A percentile compares a stretch with the other conserved stretches of the same genome.
phyloP scores from a whole-genome alignment of 2,329 filamentous ascomycete genomes.

The Ceratocystis eucalypticola region DNA sequence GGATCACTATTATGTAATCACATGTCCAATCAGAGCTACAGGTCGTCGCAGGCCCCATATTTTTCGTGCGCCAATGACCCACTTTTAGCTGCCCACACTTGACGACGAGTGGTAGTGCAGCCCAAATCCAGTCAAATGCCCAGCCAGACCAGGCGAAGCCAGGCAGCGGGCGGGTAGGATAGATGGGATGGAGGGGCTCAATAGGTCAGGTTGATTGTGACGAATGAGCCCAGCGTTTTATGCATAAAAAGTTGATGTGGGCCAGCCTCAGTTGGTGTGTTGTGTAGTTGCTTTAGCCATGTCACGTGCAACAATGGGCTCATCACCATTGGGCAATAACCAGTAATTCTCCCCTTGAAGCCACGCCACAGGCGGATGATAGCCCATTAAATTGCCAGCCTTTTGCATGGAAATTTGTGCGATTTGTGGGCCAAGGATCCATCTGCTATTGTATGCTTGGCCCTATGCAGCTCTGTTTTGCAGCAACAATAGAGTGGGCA shows the following conservation, averaged over 20 bases:
- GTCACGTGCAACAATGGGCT: too few relatives aligned
- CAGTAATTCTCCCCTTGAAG: too few relatives aligned
- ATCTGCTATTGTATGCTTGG: not conserved
- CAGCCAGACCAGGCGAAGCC: not conserved
- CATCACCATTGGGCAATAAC: too few relatives aligned
- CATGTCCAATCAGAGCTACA: slow-evolving; percentile 5
- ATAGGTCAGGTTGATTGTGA: not conserved
- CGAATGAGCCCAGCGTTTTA: too few relatives aligned
- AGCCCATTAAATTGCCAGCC: not conserved
- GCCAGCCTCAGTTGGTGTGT: too few relatives aligned
- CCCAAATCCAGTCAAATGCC: not conserved
- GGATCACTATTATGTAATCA: slow-evolving; percentile 9
- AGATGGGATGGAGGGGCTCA: not conserved
- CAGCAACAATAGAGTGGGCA: not conserved
- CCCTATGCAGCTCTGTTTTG: not conserved
- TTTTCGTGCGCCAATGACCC: slow-evolving; percentile 16
- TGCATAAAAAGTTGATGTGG: too few relatives aligned
- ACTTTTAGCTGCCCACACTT: slow-evolving; percentile 18
- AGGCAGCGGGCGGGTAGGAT: not conserved
- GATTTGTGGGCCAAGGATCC: not conserved
- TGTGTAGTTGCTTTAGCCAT: too few relatives aligned
- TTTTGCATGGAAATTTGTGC: not conserved
- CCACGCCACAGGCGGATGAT: too few relatives aligned
- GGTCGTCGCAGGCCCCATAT: slow-evolving; percentile 7
- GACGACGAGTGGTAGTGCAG: slow-evolving; percentile 11